These are phyloP conservation scores for Colletotrichum sp. DNA, from an alignment of 2,329 filamentous ascomycete species.

Conservation along the genomic window DNA sequence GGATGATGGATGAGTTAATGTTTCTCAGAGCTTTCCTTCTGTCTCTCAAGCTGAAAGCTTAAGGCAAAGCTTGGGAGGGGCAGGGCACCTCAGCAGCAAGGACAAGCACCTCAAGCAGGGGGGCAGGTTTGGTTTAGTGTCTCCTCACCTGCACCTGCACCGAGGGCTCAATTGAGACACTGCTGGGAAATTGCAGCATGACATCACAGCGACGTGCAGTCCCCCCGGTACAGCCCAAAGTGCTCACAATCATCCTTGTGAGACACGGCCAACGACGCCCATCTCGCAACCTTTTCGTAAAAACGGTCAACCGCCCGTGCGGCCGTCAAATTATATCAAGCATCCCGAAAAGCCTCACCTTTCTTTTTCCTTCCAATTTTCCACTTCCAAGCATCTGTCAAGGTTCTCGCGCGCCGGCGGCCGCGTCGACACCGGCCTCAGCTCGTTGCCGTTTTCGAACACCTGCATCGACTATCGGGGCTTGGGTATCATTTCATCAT, in stretches of 20 bases:
- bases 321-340: background rate
- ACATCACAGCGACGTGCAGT: conserved; percentile 14
- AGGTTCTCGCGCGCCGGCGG: background rate
- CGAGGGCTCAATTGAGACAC: conserved; percentile 13
- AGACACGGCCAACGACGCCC: background rate
- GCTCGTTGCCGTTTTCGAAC: background rate
- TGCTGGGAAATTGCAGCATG: conserved; percentile 10
- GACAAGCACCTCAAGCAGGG: background rate
- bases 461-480: background rate
- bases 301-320: background rate
- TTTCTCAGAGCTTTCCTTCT: background rate
- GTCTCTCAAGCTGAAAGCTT: conserved; percentile 3
- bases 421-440: background rate
- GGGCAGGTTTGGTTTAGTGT: background rate
- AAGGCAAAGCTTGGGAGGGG: background rate
- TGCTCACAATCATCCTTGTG: background rate
- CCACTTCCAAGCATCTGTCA: background rate
- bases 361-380: background rate
- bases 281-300: background rate
- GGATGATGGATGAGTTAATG: background rate
- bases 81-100: background rate
- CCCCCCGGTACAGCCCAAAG: background rate
- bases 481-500: conserved; percentile 18
- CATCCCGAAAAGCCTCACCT: background rate
- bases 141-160: background rate